These are phyloP conservation scores for Malus asiatica DNA, from an alignment of 306 rosid genomes.

Conservation along the genomic window DNA sequence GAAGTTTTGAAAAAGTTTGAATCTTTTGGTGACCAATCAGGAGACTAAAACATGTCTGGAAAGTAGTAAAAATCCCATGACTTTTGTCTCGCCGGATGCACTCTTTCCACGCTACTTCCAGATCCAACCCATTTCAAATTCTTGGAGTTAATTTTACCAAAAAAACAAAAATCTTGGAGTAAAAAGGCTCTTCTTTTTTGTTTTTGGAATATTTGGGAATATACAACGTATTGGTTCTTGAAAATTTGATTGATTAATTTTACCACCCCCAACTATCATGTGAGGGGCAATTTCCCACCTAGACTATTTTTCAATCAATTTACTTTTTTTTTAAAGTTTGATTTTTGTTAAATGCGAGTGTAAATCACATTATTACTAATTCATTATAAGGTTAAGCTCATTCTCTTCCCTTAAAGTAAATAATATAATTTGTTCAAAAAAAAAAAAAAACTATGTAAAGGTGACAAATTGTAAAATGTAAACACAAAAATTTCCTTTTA, in stretches of 20 bases:
- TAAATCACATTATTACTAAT: too few relatives aligned
- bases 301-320: too few relatives aligned
- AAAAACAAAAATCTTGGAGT: background rate
- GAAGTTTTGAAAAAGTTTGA: background rate
- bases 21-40: conserved; percentile 1
- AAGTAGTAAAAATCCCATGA: background rate
- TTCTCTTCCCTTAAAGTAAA: accelerated
- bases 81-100: background rate
- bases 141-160: background rate
- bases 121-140: background rate
- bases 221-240: too few relatives aligned
- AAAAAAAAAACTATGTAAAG: too few relatives aligned
- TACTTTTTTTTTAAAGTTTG: too few relatives aligned
- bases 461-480: too few relatives aligned
- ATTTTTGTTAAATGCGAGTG: too few relatives aligned
- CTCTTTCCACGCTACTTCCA: background rate
- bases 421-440: too few relatives aligned
- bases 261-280: too few relatives aligned
- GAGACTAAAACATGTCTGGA: background rate
- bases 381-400: accelerated
- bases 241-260: too few relatives aligned
- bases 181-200: background rate
- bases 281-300: too few relatives aligned
- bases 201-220: background rate
- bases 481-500: too few relatives aligned